Conservation (phyloP, 1,284 basidiomycete genomes). For the Naganishia liquefaciens region DNA sequence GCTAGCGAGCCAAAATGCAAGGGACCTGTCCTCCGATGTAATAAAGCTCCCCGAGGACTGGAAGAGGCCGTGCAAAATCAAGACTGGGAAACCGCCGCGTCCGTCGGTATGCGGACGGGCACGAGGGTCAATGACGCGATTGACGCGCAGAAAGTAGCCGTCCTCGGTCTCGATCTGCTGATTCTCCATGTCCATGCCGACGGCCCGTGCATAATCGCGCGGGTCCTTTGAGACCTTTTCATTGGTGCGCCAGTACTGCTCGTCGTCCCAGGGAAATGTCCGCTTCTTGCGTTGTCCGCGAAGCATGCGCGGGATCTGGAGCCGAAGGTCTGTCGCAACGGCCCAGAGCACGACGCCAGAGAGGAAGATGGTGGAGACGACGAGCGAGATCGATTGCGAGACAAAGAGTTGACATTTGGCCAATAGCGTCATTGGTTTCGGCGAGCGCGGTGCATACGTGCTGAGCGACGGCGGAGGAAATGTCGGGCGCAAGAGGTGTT, state of each 20-base stretch:
- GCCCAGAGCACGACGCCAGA: constrained; percentile 55
- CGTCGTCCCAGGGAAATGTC: constrained; percentile 59
- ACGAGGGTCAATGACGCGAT: constrained; percentile 59
- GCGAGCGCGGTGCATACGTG: constrained; percentile 49
- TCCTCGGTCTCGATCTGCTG: constrained; percentile 63
- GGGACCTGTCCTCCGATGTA: constrained; percentile 63
- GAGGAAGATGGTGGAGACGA: constrained; percentile 60
- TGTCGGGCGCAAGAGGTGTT: constrained; percentile 51
- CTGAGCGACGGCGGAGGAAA: constrained; percentile 53
- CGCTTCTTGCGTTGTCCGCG: constrained; percentile 37
- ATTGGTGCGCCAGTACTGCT: constrained; percentile 57
- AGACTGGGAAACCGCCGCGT: constrained; percentile 61
- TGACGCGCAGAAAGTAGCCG: constrained; percentile 54
- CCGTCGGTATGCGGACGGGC: constrained; percentile 55
- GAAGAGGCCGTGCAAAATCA: constrained; percentile 65
- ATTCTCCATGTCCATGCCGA: constrained; percentile 62
- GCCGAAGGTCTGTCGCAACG: constrained; percentile 42
- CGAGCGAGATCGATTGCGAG: constrained; percentile 56
- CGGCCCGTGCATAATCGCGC: constrained; percentile 60
- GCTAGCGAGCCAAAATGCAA: constrained; percentile 65
- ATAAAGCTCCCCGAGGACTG: constrained; percentile 65
- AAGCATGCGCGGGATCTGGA: constrained; percentile 26
- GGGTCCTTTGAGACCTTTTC: constrained; percentile 60
- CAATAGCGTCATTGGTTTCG: constrained; percentile 39
- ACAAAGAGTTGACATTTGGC: constrained; percentile 53